These are phyloP conservation scores for Capsaspora owczarzaki DNA, from an alignment of 78 protist genomes.

Conservation along the genomic window DNA sequence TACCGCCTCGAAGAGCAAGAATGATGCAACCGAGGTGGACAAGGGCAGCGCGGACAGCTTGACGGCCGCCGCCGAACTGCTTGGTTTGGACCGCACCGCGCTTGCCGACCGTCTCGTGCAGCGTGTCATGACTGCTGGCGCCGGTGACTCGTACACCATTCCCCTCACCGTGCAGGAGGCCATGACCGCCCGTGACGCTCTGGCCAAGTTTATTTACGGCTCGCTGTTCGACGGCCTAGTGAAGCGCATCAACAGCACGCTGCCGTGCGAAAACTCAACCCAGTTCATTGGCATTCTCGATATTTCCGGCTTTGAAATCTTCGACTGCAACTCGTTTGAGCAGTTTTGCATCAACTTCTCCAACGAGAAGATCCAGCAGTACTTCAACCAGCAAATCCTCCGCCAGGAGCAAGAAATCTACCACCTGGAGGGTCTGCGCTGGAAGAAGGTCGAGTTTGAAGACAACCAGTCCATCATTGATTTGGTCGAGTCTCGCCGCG, in stretches of 20 bases:
- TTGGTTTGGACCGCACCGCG: neutral
- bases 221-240: neutral
- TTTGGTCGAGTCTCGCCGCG: conserved; percentile 35
- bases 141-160: neutral
- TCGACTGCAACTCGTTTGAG: conserved; percentile 46
- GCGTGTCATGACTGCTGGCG: neutral
- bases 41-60: neutral
- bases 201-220: neutral
- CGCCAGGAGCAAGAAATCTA: conserved; percentile 70
- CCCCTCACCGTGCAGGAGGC: neutral
- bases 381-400: conserved; percentile 64
- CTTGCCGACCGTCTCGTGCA: neutral
- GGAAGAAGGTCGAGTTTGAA: neutral
- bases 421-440: conserved; percentile 51
- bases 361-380: conserved; percentile 84
- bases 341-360: conserved; percentile 74
- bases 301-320: conserved; percentile 92
- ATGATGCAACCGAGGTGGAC: neutral
- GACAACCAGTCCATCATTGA: conserved; percentile 49
- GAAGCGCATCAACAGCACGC: neutral
- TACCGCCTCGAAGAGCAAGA: neutral
- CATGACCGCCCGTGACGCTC: neutral
- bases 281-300: conserved; percentile 73
- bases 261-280: neutral
- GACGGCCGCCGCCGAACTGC: neutral